Evolutionary conservation across 306 rosid genomes (phyloP).

Genomic region (Alnus glutinosa): DNA sequence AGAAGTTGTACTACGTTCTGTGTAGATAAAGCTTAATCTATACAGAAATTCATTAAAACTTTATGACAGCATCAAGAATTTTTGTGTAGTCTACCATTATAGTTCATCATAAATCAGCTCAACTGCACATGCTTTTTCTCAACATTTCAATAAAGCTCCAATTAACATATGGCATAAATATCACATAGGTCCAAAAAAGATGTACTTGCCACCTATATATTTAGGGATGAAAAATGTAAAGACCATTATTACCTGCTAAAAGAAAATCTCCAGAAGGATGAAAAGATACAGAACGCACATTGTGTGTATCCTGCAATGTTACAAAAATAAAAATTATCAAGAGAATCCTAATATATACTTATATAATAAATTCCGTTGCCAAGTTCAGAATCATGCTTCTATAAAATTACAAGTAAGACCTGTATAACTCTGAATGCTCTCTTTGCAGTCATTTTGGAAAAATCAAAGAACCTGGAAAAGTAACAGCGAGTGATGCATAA

Average conservation of each 20-base stretch:
- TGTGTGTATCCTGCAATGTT: slow-evolving; percentile 79
- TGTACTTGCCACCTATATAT: neutral
- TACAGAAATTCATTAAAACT: neutral
- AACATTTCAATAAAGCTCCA: neutral
- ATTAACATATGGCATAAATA: slow-evolving; percentile 12
- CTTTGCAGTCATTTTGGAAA: slow-evolving; percentile 79
- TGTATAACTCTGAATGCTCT: slow-evolving; percentile 90
- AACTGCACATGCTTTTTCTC: neutral
- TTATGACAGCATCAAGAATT: neutral
- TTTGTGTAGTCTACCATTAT: neutral
- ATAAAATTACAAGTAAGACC: slow-evolving; percentile 46
- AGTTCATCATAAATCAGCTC: neutral
- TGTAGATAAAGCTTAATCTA: neutral
- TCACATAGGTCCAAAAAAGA: slow-evolving; percentile 12
- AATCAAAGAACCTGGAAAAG: slow-evolving; percentile 78
- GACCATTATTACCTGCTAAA: slow-evolving; percentile 63
- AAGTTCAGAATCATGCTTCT: slow-evolving; percentile 24
- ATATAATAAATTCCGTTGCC: slow-evolving; percentile 15
- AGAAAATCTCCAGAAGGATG: slow-evolving; percentile 96
- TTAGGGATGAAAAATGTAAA: neutral
- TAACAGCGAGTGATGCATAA: neutral
- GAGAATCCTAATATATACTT: slow-evolving; percentile 9
- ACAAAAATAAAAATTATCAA: slow-evolving; percentile 8
- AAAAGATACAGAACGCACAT: slow-evolving; percentile 84
- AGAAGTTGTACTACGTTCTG: neutral